A percentile compares a stretch with the other conserved stretches of the same genome.
These are phyloP conservation scores for Paecilomyces dactylethromorphus DNA, from an alignment of 2,329 filamentous ascomycete genomes.

Conservation along the genomic window DNA sequence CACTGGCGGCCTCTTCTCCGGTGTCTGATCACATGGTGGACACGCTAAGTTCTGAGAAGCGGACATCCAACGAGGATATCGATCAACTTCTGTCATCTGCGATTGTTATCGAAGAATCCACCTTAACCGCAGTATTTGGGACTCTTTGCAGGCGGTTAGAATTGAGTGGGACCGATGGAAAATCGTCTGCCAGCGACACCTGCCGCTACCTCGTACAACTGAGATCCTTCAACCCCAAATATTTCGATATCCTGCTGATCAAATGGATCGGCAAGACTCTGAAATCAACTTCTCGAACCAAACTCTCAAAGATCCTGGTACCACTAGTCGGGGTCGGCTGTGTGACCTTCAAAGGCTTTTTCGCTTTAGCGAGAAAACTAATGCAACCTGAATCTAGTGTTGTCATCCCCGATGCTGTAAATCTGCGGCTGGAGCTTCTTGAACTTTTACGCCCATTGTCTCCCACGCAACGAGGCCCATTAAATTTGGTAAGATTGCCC, in stretches of 20 bases:
- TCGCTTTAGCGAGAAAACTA: constrained; percentile 28
- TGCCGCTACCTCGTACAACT: constrained; percentile 38
- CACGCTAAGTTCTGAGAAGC: constrained; percentile 30
- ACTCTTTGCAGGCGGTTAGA: constrained; percentile 34
- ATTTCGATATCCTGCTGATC: constrained; percentile 37
- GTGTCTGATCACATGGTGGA: constrained; percentile 43
- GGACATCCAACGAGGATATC: constrained; percentile 38
- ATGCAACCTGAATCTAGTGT: constrained; percentile 14
- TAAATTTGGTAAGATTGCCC: background rate
- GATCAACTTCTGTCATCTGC: constrained; percentile 41
- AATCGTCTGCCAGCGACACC: constrained; percentile 26
- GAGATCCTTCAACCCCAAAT: constrained; percentile 36
- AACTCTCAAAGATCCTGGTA: constrained; percentile 27
- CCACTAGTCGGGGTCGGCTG: constrained; percentile 41
- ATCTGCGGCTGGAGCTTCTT: constrained; percentile 23
- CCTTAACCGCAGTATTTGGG: constrained; percentile 36
- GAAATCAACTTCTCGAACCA: constrained; percentile 25
- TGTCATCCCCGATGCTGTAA: constrained; percentile 18
- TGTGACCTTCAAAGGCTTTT: constrained; percentile 35
- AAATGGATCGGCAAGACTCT: constrained; percentile 36
- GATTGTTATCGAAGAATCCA: constrained; percentile 40
- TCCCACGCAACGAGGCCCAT: background rate
- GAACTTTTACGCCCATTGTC: constrained; percentile 14
- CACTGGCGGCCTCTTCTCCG: constrained; percentile 41
- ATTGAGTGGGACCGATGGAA: constrained; percentile 18